These are phyloP conservation scores for Mycena metata DNA, from an alignment of 768 basidiomycete species.

Conservation along the genomic window DNA sequence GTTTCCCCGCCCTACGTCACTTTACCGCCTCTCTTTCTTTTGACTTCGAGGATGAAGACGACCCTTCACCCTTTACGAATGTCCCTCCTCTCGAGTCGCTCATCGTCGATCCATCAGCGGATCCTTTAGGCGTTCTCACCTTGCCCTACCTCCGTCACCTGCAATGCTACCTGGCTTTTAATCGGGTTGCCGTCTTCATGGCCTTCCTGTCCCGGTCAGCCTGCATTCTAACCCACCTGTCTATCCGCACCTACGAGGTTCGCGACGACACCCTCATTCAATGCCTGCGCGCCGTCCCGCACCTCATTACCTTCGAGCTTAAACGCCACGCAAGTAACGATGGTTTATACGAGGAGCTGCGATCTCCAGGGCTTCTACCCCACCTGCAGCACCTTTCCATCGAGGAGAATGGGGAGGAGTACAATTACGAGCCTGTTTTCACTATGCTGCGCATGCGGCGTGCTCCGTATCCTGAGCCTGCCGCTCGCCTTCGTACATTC, in stretches of 20 bases:
- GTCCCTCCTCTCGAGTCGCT: slow-evolving; percentile 17
- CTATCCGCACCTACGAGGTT: background rate
- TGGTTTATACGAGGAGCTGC: background rate
- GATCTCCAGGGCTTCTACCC: background rate
- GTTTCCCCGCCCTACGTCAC: slow-evolving; percentile 6
- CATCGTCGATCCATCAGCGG: background rate
- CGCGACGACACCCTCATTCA: background rate
- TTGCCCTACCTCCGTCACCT: slow-evolving; percentile 10
- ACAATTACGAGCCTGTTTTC: background rate
- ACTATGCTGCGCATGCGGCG: background rate
- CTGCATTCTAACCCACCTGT: background rate
- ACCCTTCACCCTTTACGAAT: too few relatives aligned
- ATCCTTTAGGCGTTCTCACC: background rate
- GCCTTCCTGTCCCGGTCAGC: slow-evolving; percentile 6
- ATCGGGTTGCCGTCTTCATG: background rate
- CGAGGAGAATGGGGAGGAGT: background rate
- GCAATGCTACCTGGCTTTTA: background rate
- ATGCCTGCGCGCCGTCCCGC: background rate
- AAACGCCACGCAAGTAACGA: background rate
- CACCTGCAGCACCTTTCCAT: background rate
- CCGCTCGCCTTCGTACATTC: background rate
- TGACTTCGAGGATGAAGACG: too few relatives aligned
- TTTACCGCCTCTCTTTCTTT: background rate
- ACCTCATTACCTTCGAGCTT: background rate
- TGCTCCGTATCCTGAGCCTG: background rate